phyloP scores from a whole-genome alignment of 306 rosid genomes.

The Cucumis melo region DNA sequence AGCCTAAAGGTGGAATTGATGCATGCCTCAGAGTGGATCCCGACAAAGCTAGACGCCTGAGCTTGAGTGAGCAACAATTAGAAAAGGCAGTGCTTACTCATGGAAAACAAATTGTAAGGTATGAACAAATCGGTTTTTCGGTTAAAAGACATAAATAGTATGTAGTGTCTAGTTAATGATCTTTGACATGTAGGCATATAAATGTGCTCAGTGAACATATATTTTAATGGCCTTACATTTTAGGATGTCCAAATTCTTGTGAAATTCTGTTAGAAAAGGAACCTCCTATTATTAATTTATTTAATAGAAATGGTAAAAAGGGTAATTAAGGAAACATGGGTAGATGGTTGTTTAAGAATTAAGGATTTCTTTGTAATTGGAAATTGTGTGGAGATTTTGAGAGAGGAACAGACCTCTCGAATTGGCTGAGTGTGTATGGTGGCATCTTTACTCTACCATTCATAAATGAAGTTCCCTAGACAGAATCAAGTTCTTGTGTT shows the following conservation, averaged over 20 bases:
- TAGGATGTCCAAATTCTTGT: neutral
- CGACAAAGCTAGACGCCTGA: constrained; percentile 70
- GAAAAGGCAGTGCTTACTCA: constrained; percentile 52
- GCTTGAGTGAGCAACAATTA: constrained; percentile 94
- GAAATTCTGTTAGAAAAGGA: neutral
- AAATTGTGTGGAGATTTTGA: too few relatives aligned
- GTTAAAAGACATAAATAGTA: neutral
- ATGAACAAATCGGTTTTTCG: neutral
- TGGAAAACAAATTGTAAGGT: constrained; percentile 80
- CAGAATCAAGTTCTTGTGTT: neutral
- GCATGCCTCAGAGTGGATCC: constrained; percentile 79
- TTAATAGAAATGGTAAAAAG: too few relatives aligned
- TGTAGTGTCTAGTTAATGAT: neutral
- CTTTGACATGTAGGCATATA: neutral
- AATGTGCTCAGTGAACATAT: neutral
- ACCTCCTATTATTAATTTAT: too few relatives aligned
- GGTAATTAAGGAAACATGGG: too few relatives aligned
- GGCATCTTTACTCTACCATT: too few relatives aligned
- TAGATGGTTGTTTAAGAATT: too few relatives aligned
- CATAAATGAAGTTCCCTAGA: too few relatives aligned
- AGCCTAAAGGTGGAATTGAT: constrained; percentile 79
- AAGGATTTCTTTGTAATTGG: too few relatives aligned
- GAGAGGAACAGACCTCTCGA: too few relatives aligned
- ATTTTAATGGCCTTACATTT: neutral
- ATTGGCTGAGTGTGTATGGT: too few relatives aligned